phyloP scores from a whole-genome alignment of 768 basidiomycete species.

The Mycena crocata region DNA sequence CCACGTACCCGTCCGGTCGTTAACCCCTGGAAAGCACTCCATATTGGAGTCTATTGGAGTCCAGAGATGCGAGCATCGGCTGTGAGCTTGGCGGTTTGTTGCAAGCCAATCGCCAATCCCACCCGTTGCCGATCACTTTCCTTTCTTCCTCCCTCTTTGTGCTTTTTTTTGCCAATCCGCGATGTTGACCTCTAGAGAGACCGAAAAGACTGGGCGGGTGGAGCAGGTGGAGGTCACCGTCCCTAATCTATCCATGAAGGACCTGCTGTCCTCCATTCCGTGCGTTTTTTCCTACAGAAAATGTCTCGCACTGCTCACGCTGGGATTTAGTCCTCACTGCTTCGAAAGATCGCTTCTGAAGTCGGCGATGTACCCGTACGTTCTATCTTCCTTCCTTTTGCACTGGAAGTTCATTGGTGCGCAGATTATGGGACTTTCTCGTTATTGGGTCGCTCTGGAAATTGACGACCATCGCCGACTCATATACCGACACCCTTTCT shows the following conservation, averaged over 20 bases:
- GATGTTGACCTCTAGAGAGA: constrained; percentile 20
- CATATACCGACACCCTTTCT: constrained; percentile 67
- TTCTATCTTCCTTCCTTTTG: constrained; percentile 13
- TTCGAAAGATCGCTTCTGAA: constrained; percentile 88
- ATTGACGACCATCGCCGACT: constrained; percentile 70
- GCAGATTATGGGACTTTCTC: constrained; percentile 79
- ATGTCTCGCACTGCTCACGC: background rate
- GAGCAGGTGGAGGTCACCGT: constrained; percentile 74
- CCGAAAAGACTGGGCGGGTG: background rate
- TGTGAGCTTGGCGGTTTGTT: too few relatives aligned
- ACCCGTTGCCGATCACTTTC: constrained; percentile 12
- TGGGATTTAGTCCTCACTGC: constrained; percentile 75
- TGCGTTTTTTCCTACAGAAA: constrained; percentile 49
- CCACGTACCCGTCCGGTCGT: too few relatives aligned
- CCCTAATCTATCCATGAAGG: constrained; percentile 90
- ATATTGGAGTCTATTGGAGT: too few relatives aligned
- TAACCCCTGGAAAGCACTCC: too few relatives aligned
- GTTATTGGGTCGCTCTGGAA: constrained; percentile 81
- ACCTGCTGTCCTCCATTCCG: constrained; percentile 89
- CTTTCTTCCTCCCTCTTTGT: constrained; percentile 13
- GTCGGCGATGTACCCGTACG: constrained; percentile 85
- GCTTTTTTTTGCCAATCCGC: background rate
- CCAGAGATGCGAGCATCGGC: too few relatives aligned
- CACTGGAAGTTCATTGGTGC: constrained; percentile 2
- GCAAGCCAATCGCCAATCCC: too few relatives aligned